Evolutionary conservation across 371 early-diverging fungal genomes (phyloP).

Genomic region (Globomyces sp.): DNA sequence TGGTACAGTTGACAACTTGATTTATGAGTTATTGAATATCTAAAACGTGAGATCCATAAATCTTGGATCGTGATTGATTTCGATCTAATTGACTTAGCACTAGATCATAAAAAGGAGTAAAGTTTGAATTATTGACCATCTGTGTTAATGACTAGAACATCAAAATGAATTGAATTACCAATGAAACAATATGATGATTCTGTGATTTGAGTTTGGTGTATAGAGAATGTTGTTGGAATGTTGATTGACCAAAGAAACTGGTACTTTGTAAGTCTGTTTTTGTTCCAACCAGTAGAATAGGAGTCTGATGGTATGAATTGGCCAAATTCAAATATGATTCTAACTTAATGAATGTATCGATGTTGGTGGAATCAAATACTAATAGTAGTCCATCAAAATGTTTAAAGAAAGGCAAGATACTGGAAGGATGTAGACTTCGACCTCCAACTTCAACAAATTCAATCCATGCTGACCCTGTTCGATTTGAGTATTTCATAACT

Average conservation of each 20-base stretch:
- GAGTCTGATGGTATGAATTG: background rate
- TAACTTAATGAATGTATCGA: conserved; percentile 8
- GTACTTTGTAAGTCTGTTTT: conserved; percentile 5
- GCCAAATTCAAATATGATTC: background rate
- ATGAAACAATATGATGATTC: too few relatives aligned
- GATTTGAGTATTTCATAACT: conserved; percentile 6
- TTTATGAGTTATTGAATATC: too few relatives aligned
- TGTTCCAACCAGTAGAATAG: conserved; percentile 7
- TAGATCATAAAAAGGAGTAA: too few relatives aligned
- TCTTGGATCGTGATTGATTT: too few relatives aligned
- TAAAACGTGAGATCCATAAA: too few relatives aligned
- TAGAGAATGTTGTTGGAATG: background rate
- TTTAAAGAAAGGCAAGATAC: conserved; percentile 8
- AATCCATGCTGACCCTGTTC: conserved; percentile 5
- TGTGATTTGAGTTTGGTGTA: too few relatives aligned
- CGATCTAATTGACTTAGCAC: too few relatives aligned
- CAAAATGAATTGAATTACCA: too few relatives aligned
- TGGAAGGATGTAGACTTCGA: conserved; percentile 1
- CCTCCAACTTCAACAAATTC: conserved; percentile 14
- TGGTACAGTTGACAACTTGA: too few relatives aligned
- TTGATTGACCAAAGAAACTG: conserved; percentile 6
- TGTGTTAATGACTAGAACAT: too few relatives aligned
- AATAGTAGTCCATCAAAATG: conserved; percentile 6
- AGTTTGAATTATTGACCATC: too few relatives aligned
- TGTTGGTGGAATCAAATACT: conserved; percentile 14